These are phyloP conservation scores for Pseudotsuga menziesii DNA, from an alignment of 75 land plant species.

Conservation along the genomic window DNA sequence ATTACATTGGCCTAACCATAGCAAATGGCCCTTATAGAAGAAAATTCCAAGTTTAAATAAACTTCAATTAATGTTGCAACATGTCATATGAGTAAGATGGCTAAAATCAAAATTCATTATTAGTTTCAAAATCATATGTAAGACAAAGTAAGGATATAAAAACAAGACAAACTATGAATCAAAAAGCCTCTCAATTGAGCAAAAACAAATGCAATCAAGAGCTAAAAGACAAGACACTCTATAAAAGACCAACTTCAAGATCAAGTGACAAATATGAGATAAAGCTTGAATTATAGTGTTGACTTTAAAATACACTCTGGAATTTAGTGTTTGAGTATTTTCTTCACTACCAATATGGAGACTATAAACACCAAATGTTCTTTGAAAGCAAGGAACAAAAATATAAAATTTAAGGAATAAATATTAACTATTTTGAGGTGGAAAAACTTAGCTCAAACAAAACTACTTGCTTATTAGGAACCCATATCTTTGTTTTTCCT, in stretches of 20 bases:
- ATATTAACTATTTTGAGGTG: too few relatives aligned
- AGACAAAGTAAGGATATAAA: neutral
- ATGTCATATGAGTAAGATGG: conserved; percentile 17
- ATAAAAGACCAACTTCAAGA: conserved; percentile 66
- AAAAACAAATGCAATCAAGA: conserved; percentile 41
- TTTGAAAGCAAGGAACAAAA: neutral
- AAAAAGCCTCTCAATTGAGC: conserved; percentile 56
- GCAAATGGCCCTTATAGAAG: conserved; percentile 42
- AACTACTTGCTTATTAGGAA: too few relatives aligned
- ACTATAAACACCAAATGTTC: conserved; percentile 10
- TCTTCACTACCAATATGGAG: conserved; percentile 3
- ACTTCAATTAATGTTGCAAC: conserved; percentile 65
- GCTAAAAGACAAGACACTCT: conserved; percentile 57
- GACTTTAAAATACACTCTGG: conserved; percentile 55
- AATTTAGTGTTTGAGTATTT: conserved; percentile 1
- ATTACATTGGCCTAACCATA: conserved; percentile 69
- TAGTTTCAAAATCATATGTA: neutral
- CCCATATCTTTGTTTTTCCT: too few relatives aligned
- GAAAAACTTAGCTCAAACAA: neutral
- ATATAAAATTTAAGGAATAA: neutral
- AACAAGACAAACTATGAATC: neutral
- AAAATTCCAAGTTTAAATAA: conserved; percentile 41
- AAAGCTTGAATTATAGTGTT: conserved; percentile 67
- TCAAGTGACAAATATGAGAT: conserved; percentile 64
- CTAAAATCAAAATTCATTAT: neutral